Conservation (phyloP, 1,139 yeast species). For the Debaryomyces psychrophilus region DNA sequence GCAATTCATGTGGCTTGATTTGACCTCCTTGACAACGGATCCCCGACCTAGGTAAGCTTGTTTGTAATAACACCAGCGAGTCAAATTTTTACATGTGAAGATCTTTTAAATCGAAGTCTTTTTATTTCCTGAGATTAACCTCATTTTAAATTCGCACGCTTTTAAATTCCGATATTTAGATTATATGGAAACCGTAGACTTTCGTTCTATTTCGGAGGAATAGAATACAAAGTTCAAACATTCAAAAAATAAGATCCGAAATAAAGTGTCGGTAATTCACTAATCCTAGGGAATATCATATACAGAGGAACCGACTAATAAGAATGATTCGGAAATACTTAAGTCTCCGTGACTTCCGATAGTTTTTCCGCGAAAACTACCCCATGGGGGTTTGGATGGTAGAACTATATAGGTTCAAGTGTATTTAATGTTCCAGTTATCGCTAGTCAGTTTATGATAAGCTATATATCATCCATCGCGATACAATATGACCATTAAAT, state of each 20-base stretch:
- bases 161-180: too few species aligned
- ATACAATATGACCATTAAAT: slow-evolving; percentile 3
- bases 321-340: neutral
- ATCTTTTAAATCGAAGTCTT: too few species aligned
- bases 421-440: neutral
- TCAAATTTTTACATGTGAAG: too few species aligned
- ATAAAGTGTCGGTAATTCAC: neutral
- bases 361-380: slow-evolving; percentile 3
- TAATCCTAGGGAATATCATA: neutral
- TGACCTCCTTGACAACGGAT: too few species aligned
- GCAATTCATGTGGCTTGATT: too few species aligned
- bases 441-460: neutral
- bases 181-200: neutral
- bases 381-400: slow-evolving; percentile 2
- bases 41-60: too few species aligned
- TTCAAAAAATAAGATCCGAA: neutral
- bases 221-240: neutral
- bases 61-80: too few species aligned
- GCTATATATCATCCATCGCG: neutral
- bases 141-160: too few species aligned
- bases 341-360: slow-evolving; percentile 3
- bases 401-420: neutral
- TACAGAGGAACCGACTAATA: neutral
- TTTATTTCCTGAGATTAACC: too few species aligned
- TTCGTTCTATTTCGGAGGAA: neutral